These are phyloP conservation scores for Isatis lusitanica DNA, from an alignment of 441 rosid genomes.

Conservation along the genomic window DNA sequence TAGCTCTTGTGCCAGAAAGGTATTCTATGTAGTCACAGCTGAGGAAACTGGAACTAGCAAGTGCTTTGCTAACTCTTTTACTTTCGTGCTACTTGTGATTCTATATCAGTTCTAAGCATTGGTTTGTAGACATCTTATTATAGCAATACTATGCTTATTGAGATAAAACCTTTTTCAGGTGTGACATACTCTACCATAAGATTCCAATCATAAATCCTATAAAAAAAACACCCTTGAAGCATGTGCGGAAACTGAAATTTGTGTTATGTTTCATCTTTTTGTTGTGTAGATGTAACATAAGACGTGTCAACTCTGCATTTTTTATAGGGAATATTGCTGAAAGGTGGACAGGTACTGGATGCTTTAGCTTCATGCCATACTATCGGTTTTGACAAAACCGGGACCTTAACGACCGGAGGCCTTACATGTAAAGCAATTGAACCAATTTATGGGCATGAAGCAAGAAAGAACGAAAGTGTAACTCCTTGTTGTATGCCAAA, in stretches of 20 bases:
- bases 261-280: background rate
- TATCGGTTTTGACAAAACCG: slow-evolving; percentile 94
- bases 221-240: background rate
- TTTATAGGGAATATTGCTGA: slow-evolving; percentile 83
- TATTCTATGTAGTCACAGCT: slow-evolving; percentile 20
- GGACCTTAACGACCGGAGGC: slow-evolving; percentile 92
- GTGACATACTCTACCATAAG: background rate
- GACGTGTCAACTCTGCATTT: slow-evolving; percentile 10
- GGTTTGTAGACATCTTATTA: background rate
- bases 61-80: background rate
- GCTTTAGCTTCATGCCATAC: slow-evolving; percentile 87
- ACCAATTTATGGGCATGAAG: slow-evolving; percentile 78
- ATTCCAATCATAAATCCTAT: background rate
- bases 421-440: slow-evolving; percentile 87
- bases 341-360: slow-evolving; percentile 89
- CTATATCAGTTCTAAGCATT: background rate
- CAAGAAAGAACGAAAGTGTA: slow-evolving; percentile 31
- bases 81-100: slow-evolving; percentile 1
- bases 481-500: slow-evolving; percentile 66
- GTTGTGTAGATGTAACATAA: background rate
- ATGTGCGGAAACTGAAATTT: background rate
- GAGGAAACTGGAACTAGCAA: background rate
- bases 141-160: background rate
- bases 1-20: slow-evolving; percentile 96
- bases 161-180: background rate